phyloP scores from a whole-genome alignment of 2,329 filamentous ascomycete species.

The Colletotrichum sp. region DNA sequence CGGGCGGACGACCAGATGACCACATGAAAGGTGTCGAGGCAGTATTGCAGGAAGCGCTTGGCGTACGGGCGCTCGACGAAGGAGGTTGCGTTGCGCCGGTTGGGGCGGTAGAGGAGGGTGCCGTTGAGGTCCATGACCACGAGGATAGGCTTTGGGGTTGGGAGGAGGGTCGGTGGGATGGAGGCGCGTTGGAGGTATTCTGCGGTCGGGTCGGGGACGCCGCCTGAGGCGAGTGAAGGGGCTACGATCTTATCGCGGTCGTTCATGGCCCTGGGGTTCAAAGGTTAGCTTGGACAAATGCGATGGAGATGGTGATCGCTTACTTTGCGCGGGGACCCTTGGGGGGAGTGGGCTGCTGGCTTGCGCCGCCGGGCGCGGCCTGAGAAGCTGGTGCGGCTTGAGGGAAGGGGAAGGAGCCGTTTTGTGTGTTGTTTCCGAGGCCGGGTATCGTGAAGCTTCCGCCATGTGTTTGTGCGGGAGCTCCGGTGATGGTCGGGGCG shows the following conservation, averaged over 20 bases:
- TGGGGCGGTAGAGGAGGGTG: slow-evolving; percentile 78
- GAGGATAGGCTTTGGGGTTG: slow-evolving; percentile 67
- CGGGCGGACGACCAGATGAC: slow-evolving; percentile 92
- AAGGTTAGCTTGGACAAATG: neutral
- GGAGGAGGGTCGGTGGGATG: slow-evolving; percentile 43
- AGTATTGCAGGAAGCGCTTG: slow-evolving; percentile 71
- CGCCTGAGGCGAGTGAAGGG: slow-evolving; percentile 52
- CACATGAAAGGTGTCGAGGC: slow-evolving; percentile 76
- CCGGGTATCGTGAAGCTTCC: slow-evolving; percentile 16
- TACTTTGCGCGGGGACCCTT: neutral
- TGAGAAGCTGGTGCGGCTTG: neutral
- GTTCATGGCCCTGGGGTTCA: neutral
- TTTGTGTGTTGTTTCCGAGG: slow-evolving; percentile 7
- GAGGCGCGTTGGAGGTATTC: slow-evolving; percentile 66
- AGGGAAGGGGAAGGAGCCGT: neutral
- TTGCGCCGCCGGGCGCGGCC: neutral
- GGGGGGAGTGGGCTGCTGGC: neutral
- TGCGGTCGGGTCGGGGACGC: slow-evolving; percentile 64
- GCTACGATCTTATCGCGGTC: slow-evolving; percentile 20
- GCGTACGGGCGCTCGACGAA: slow-evolving; percentile 75
- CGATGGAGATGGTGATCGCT: neutral
- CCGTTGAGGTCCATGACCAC: slow-evolving; percentile 94
- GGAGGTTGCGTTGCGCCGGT: slow-evolving; percentile 43
- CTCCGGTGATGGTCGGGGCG: neutral
- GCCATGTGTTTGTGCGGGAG: neutral